A percentile compares a stretch with the other conserved stretches of the same genome.
phyloP scores from a whole-genome alignment of 495 filamentous ascomycete species.

The Aspergillus baeticus region DNA sequence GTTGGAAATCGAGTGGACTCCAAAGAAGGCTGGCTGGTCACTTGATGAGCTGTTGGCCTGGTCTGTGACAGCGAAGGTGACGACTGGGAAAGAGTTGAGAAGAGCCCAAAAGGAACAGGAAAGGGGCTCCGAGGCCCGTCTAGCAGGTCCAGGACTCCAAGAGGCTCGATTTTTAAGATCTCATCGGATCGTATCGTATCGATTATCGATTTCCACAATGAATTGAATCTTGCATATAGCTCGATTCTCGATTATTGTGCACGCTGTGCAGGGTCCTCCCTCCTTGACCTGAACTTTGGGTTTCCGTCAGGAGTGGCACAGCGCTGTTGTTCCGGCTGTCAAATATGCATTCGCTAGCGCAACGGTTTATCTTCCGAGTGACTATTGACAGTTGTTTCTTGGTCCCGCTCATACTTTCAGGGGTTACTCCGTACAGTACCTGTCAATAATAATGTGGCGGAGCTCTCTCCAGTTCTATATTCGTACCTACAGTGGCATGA shows the following conservation, averaged over 20 bases:
- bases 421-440: too few species aligned
- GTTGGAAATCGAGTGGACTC: too few species aligned
- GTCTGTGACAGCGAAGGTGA: neutral
- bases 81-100: neutral
- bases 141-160: neutral
- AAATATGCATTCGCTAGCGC: constrained; percentile 2
- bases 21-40: too few species aligned
- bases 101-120: neutral
- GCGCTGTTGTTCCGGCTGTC: neutral
- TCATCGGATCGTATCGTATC: neutral
- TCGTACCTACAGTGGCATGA: too few species aligned
- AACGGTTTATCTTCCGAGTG: constrained; percentile 11
- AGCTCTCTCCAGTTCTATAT: too few species aligned
- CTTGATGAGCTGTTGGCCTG: too few species aligned
- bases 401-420: neutral
- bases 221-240: neutral
- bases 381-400: neutral
- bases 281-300: too few species aligned
- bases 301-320: neutral
- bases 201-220: neutral
- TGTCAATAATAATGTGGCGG: neutral
- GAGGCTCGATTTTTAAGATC: neutral
- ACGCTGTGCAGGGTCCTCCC: too few species aligned
- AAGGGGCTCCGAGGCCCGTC: neutral
- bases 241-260: neutral